phyloP scores from a whole-genome alignment of 768 basidiomycete genomes.

The Gloeopeniophorella convolvens region DNA sequence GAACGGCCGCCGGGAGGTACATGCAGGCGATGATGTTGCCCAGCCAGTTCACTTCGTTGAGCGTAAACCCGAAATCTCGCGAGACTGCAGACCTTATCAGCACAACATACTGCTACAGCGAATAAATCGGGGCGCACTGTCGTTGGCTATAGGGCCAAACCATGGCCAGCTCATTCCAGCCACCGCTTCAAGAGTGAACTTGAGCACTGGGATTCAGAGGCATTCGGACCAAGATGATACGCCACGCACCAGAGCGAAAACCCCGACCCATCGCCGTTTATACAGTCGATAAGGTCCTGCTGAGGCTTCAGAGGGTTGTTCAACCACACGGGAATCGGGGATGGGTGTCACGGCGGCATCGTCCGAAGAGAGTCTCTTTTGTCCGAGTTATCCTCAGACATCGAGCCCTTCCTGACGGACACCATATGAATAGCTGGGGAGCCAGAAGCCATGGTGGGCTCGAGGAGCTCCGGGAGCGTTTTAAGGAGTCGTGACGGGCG shows the following conservation, averaged over 20 bases:
- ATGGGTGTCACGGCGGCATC: too few species aligned
- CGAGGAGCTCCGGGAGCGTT: too few species aligned
- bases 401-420: too few species aligned
- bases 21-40: conserved; percentile 59
- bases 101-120: too few species aligned
- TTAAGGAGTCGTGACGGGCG: too few species aligned
- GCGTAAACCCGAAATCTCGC: conserved; percentile 56
- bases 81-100: too few species aligned
- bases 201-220: not conserved
- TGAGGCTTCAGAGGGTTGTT: not conserved
- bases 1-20: conserved; percentile 56
- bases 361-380: not conserved
- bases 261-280: conserved; percentile 59
- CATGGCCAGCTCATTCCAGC: conserved; percentile 69
- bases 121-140: conserved; percentile 37
- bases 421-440: too few species aligned
- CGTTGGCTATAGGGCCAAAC: conserved; percentile 78
- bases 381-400: too few species aligned
- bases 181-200: conserved; percentile 58
- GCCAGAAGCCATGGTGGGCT: too few species aligned
- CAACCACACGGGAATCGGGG: not conserved
- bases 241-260: conserved; percentile 50
- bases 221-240: not conserved
- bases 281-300: conserved; percentile 54
- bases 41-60: conserved; percentile 76